Conservation (phyloP, 345 rosid species). For the Camelina neglecta region DNA sequence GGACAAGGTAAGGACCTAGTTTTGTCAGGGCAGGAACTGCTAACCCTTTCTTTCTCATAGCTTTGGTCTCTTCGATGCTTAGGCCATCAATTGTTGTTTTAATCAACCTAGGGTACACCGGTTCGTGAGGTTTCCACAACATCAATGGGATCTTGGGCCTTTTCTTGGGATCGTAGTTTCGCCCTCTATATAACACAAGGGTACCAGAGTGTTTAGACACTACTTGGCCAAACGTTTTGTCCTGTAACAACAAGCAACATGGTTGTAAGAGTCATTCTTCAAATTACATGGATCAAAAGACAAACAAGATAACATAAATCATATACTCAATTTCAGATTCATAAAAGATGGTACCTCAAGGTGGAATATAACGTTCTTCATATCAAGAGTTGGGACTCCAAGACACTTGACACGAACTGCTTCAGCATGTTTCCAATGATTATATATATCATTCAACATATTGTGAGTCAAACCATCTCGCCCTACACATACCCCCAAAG, state of each 20-base stretch:
- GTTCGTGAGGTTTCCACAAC: conserved; percentile 98
- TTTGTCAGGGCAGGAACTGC: conserved; percentile 76
- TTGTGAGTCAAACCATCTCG: conserved; percentile 97
- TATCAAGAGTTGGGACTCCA: conserved; percentile 87
- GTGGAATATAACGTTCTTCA: conserved; percentile 82
- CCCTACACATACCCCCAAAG: conserved; percentile 50
- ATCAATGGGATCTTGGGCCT: conserved; percentile 82
- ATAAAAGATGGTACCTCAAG: conserved; percentile 65
- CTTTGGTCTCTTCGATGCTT: conserved; percentile 81
- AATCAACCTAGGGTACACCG: conserved; percentile 81
- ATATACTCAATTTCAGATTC: not conserved
- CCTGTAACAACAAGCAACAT: conserved; percentile 29
- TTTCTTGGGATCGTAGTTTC: conserved; percentile 76
- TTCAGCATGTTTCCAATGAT: conserved; percentile 78
- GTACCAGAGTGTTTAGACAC: conserved; percentile 78
- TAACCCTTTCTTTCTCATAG: conserved; percentile 81
- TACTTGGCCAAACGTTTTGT: conserved; percentile 65
- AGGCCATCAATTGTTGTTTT: conserved; percentile 84
- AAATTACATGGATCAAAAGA: not conserved
- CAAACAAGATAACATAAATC: not conserved
- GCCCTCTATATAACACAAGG: conserved; percentile 78
- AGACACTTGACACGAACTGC: conserved; percentile 88
- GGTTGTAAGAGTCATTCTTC: not conserved
- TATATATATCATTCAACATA: conserved; percentile 89
- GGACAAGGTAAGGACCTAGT: conserved; percentile 56